Base-by-base conservation (phyloP, 2,329 filamentous ascomycete species). In the Trichophyton rubrum region DNA sequence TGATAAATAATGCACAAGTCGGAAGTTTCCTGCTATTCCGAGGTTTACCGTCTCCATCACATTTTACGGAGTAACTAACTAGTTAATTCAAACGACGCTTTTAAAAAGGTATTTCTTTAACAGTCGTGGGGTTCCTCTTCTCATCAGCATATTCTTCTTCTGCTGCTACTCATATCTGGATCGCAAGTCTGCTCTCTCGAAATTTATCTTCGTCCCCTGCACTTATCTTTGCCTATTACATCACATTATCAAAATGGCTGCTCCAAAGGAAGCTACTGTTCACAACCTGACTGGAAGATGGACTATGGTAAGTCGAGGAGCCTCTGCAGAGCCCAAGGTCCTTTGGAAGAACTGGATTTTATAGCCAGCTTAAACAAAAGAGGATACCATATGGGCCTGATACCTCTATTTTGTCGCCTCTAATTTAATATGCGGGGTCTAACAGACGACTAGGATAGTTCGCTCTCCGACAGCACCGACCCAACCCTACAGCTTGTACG, bases 271-370 rank as follows among this genome's bases (percentile, higher is more conserved):
- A 63, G 83, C 86, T 77, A 88, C 80, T 57, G 80, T 85, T 67
- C 80, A 80, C 64, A 80, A 89, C 76, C 80, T 91, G 67, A 83
- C 74, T 67, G 88, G 88, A 64, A 82, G 80, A 69, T 91, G 85
- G 80, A 72, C 78, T 62, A 81, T 91, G 80, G 87, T 89, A 77
- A 67, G 81, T 33, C 20, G 33, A 47, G 27, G 24, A 41, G 51
- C 61, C 8, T 59, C 30, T 59, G 11, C 20, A 27, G 45, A 4
- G 13, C 13, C 13, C 20, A 27, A 11, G 45, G 13, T 22, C 22
- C 22, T 13, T 51, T 27, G 45, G 33, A 38, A 4, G 11, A 13
- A 13, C 33, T 38, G 33, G 33, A 38, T 13, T 9, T 13, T 38
- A 38, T 38, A 3, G 33, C 9, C 20, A 15, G 45, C 11, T 24